Evolutionary conservation across 768 basidiomycete genomes (phyloP).

Genomic region (Collybiopsis luxurians): DNA sequence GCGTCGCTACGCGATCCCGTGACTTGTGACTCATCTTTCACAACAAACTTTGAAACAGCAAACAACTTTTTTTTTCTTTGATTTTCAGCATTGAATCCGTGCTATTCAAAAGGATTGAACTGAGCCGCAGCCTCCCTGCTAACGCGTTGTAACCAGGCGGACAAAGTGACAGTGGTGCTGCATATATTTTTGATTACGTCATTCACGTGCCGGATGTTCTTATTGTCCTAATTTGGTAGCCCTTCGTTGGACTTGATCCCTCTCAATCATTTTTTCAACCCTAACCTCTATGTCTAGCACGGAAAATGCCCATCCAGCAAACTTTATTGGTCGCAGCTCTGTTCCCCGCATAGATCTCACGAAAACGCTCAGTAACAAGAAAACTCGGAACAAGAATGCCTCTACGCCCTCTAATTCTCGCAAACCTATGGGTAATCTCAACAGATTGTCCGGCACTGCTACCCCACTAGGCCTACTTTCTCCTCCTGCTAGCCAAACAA

Average conservation of each 20-base stretch:
- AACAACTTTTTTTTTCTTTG: too few relatives aligned
- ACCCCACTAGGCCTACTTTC: slow-evolving; percentile 7
- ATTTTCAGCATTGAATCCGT: too few relatives aligned
- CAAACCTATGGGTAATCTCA: slow-evolving; percentile 3
- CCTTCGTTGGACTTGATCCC: neutral
- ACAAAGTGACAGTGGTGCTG: too few relatives aligned
- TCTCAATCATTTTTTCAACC: neutral
- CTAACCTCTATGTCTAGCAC: neutral
- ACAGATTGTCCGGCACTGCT: slow-evolving; percentile 1
- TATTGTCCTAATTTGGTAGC: too few relatives aligned
- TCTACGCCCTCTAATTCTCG: neutral
- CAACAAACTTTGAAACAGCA: too few relatives aligned
- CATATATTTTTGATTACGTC: too few relatives aligned
- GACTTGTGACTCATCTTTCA: neutral
- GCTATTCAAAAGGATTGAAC: too few relatives aligned
- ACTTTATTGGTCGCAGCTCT: neutral
- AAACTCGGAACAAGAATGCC: slow-evolving; percentile 2
- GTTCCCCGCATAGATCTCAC: slow-evolving; percentile 4
- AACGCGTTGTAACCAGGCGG: too few relatives aligned
- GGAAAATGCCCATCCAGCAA: neutral
- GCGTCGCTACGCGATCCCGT: neutral
- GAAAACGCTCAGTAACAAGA: neutral
- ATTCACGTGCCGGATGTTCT: too few relatives aligned
- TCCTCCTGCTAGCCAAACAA: slow-evolving; percentile 8
- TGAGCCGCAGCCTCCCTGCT: too few relatives aligned